Conservation (phyloP, 345 rosid species). For the Conringia planisiliqua region DNA sequence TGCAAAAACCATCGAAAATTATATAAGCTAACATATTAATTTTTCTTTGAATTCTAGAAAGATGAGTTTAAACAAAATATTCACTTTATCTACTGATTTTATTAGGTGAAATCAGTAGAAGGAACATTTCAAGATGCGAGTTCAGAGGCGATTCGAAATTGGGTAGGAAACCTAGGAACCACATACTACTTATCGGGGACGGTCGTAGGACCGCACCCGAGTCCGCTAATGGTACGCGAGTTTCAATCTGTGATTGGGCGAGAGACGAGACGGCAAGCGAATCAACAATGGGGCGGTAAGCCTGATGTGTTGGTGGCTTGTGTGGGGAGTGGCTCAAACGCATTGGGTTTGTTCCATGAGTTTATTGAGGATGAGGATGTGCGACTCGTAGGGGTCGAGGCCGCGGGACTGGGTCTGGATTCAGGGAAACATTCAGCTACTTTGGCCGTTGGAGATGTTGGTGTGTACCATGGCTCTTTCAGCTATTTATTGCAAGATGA, state of each 20-base stretch:
- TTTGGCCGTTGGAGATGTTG: constrained; percentile 68
- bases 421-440: constrained; percentile 81
- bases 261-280: constrained; percentile 77
- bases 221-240: constrained; percentile 74
- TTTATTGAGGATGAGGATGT: constrained; percentile 61
- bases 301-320: constrained; percentile 84
- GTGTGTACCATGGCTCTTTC: constrained; percentile 85
- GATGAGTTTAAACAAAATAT: background rate
- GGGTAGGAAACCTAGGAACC: constrained; percentile 50
- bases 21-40: background rate
- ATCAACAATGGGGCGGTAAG: constrained; percentile 80
- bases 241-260: constrained; percentile 84
- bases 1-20: background rate
- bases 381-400: constrained; percentile 76
- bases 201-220: constrained; percentile 83
- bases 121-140: constrained; percentile 70
- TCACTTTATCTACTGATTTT: background rate
- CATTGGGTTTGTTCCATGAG: constrained; percentile 76
- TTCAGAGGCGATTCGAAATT: constrained; percentile 68
- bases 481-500: constrained; percentile 72
- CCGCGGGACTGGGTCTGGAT: constrained; percentile 74
- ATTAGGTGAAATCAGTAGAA: constrained; percentile 56
- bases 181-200: constrained; percentile 56
- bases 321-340: constrained; percentile 83
- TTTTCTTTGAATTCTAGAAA: background rate